Evolutionary conservation across 2,329 filamentous ascomycete genomes (phyloP).

Genomic region (Rhexocercosporidium sp.): DNA sequence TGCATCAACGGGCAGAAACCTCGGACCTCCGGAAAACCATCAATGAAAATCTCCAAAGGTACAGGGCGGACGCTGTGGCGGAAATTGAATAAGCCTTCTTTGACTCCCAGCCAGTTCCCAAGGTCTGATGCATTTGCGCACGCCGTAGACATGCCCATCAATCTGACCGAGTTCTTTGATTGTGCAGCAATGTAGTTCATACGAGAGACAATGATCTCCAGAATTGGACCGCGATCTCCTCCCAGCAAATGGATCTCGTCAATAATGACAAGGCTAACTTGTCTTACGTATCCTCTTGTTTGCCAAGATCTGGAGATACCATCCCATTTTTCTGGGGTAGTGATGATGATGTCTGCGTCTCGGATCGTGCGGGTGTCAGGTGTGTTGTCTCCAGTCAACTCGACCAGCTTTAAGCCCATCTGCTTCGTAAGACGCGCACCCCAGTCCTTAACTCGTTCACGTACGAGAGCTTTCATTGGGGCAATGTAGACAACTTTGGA

Average conservation of each 20-base stretch:
- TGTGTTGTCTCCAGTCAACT: conserved; percentile 97
- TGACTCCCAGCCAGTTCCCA: conserved; percentile 96
- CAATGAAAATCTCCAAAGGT: conserved; percentile 94
- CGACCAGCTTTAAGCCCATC: conserved; percentile 88
- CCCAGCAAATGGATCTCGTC: conserved; percentile 98
- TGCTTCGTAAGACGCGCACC: conserved; percentile 78
- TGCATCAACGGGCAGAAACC: conserved; percentile 99
- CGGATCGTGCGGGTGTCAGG: conserved; percentile 95
- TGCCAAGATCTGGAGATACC: conserved; percentile 96
- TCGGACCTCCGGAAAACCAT: conserved; percentile 92
- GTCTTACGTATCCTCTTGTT: conserved; percentile 91
- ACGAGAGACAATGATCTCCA: conserved; percentile 91
- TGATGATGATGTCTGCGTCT: conserved; percentile 96
- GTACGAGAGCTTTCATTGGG: conserved; percentile 98
- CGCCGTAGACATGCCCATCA: conserved; percentile 98
- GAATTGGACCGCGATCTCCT: conserved; percentile 92
- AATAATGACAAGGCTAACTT: conserved; percentile 96
- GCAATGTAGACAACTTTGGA: conserved; percentile 99
- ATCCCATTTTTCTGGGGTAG: conserved; percentile 99
- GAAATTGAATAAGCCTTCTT: conserved; percentile 96
- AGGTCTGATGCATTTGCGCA: conserved; percentile 95
- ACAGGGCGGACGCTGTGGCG: conserved; percentile 95
- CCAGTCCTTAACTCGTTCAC: conserved; percentile 97
- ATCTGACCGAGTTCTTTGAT: conserved; percentile 83
- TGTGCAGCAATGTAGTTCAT: conserved; percentile 99